These are phyloP conservation scores for Boletus sp. DNA, from an alignment of 1,284 basidiomycete genomes.

Conservation along the genomic window DNA sequence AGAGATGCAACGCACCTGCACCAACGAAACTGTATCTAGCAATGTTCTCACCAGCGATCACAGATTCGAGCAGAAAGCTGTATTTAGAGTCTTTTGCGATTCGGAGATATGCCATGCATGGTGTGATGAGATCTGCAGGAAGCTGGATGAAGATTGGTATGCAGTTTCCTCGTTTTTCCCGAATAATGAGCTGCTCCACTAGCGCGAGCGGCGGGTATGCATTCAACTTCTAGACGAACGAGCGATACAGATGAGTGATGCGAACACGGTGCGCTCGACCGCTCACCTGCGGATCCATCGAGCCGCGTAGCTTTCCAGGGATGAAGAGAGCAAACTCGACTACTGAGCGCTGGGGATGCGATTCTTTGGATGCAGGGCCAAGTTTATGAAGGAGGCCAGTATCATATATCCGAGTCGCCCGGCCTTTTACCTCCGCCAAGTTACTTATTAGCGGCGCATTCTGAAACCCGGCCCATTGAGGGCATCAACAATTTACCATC, in stretches of 20 bases:
- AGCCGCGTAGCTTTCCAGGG: neutral
- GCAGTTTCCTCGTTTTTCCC: slow-evolving; percentile 82
- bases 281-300: slow-evolving; percentile 62
- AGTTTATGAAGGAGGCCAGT: neutral
- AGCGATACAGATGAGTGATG: slow-evolving; percentile 2
- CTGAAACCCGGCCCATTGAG: neutral
- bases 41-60: slow-evolving; percentile 86
- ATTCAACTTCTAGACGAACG: slow-evolving; percentile 50
- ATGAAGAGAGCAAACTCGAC: neutral
- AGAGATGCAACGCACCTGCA: slow-evolving; percentile 59
- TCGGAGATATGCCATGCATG: slow-evolving; percentile 94
- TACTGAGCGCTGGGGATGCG: neutral
- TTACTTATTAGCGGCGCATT: neutral
- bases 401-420: neutral
- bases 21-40: slow-evolving; percentile 97
- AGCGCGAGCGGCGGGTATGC: slow-evolving; percentile 64
- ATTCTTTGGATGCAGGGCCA: too few relatives aligned
- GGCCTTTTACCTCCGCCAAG: neutral
- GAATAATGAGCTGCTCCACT: slow-evolving; percentile 69
- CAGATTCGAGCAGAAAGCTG: slow-evolving; percentile 91
- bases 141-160: slow-evolving; percentile 91
- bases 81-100: slow-evolving; percentile 90
- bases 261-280: neutral
- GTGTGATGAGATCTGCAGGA: slow-evolving; percentile 94
- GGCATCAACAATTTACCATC: neutral